Percentiles rank a stretch among this genome's conserved stretches.
Conservation (phyloP, 1,284 basidiomycete genomes). For the Exsudoporus floridanus region DNA sequence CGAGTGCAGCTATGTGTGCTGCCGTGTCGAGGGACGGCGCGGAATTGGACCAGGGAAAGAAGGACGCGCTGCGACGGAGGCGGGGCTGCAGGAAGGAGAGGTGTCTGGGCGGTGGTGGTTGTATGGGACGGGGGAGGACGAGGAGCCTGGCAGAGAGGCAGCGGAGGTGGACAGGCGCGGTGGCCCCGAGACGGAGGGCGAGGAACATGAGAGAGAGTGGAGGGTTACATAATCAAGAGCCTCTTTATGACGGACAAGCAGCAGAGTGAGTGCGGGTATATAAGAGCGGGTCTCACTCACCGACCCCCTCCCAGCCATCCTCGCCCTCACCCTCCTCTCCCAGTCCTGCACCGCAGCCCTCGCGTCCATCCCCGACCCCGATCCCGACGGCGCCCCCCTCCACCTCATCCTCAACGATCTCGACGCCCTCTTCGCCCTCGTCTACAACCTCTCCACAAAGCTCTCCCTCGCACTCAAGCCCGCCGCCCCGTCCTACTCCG, state of each 20-base stretch:
- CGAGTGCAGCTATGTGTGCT: slow-evolving; percentile 65
- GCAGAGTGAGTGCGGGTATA: slow-evolving; percentile 39
- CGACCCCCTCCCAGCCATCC: slow-evolving; percentile 27
- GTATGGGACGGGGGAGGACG: not conserved
- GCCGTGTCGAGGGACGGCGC: slow-evolving; percentile 64
- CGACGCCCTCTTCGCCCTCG: slow-evolving; percentile 56
- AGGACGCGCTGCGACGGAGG: slow-evolving; percentile 39
- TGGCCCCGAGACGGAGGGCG: not conserved
- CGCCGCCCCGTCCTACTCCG: slow-evolving; percentile 52
- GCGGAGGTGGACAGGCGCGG: slow-evolving; percentile 10
- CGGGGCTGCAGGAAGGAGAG: slow-evolving; percentile 13
- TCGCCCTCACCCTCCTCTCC: slow-evolving; percentile 36
- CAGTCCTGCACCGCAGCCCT: slow-evolving; percentile 50
- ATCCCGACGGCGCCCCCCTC: slow-evolving; percentile 25
- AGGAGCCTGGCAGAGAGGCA: slow-evolving; percentile 25
- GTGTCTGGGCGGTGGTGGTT: slow-evolving; percentile 6
- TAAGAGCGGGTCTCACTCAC: no score
- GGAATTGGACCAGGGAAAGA: slow-evolving; percentile 50
- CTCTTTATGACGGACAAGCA: slow-evolving; percentile 39
- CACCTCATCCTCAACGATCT: slow-evolving; percentile 55
- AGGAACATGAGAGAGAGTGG: slow-evolving; percentile 2
- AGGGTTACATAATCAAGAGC: slow-evolving; percentile 15
- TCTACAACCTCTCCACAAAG: slow-evolving; percentile 64
- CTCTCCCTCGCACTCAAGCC: slow-evolving; percentile 66
- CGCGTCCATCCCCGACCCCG: slow-evolving; percentile 25